These are phyloP conservation scores for Yamadazyma spencermartinsiae DNA, from an alignment of 1,139 yeast genomes.

Conservation along the genomic window DNA sequence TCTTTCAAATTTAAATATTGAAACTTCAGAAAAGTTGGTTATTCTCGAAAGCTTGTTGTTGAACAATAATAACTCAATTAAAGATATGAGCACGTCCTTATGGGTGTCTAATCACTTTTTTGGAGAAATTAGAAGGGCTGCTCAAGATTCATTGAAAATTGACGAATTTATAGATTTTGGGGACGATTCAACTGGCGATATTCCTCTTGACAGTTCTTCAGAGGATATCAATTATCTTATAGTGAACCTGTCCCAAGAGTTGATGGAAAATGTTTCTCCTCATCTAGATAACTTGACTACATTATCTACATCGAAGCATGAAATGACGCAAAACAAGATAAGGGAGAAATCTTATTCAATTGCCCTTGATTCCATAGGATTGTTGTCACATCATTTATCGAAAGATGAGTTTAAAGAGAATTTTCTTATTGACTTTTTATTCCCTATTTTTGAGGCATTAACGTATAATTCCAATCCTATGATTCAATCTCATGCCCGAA, in stretches of 20 bases:
- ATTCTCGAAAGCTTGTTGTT: conserved; percentile 18
- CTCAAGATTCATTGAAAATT: conserved; percentile 20
- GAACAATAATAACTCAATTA: conserved; percentile 1
- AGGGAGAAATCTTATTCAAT: conserved; percentile 27
- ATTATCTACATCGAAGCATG: conserved; percentile 16
- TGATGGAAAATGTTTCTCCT: conserved; percentile 19
- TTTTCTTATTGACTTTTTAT: conserved; percentile 33
- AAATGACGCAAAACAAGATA: conserved; percentile 16
- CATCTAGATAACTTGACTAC: conserved; percentile 8
- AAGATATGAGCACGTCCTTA: conserved; percentile 21
- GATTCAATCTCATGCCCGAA: conserved; percentile 33
- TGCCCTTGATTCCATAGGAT: conserved; percentile 34
- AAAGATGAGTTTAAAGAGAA: conserved; percentile 32
- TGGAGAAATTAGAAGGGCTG: conserved; percentile 1
- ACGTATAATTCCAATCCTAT: conserved; percentile 29
- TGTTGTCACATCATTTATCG: conserved; percentile 23
- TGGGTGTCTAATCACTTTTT: conserved; percentile 33
- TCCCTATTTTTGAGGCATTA: conserved; percentile 36
- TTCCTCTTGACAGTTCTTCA: conserved; percentile 4
- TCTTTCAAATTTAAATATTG: conserved; percentile 11
- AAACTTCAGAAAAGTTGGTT: conserved; percentile 4
- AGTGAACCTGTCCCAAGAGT: conserved; percentile 22
- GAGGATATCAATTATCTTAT: conserved; percentile 19
- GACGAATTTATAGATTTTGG: conserved; percentile 24
- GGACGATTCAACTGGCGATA: conserved; percentile 10